Base-by-base conservation (phyloP, 495 filamentous ascomycete genomes). In the Hyaloscypha hepaticicola region DNA sequence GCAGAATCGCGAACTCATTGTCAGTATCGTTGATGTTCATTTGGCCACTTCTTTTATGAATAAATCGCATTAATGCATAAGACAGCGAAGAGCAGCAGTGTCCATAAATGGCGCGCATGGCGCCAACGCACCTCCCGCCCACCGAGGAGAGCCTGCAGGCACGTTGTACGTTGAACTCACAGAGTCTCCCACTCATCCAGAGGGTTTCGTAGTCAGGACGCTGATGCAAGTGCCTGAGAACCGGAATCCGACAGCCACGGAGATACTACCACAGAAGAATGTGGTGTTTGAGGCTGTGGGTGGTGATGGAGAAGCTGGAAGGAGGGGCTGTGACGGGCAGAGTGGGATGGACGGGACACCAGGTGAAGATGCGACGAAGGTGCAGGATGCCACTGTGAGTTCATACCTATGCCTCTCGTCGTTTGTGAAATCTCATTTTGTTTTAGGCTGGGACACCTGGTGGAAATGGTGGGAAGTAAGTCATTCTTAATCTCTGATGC, bases 251-350 rank as follows among this genome's bases (percentile, higher is more conserved):
- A 16, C 16, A 29, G 5, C 24, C 8, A 61, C 59, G 25, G 59
- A 61, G 16, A 53, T 61, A 1, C n/a, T 64, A 9, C 51, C 60
- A 5, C 68, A 72, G 25, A 68, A 66, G 26, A 66, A 62, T 21
- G 74, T 19, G 73, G 74, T 24, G 65, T 62, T 49, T 74, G 76
- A 14, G 75, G 77, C 4, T 63, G 65, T 45, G 1, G 76, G 76
- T 11, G 75, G 70, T 1, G 58, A 72, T n/a, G 77, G 77, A 14
- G 65, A 72, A 16, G 66, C 73, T 38, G 77, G 76, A 0, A 65
- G 69, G 21, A 66, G 63, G 28, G 74, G 73, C 12, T 69, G 71
- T 71, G 73, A 41, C 55, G 64, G 52, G 64, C n/a, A 59, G 56
- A 64, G 70, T 64, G 60, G 64, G 59, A 61, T 70, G 51, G 75